These are phyloP conservation scores for Leptographium procerum DNA, from an alignment of 2,329 filamentous ascomycete species.

Conservation along the genomic window DNA sequence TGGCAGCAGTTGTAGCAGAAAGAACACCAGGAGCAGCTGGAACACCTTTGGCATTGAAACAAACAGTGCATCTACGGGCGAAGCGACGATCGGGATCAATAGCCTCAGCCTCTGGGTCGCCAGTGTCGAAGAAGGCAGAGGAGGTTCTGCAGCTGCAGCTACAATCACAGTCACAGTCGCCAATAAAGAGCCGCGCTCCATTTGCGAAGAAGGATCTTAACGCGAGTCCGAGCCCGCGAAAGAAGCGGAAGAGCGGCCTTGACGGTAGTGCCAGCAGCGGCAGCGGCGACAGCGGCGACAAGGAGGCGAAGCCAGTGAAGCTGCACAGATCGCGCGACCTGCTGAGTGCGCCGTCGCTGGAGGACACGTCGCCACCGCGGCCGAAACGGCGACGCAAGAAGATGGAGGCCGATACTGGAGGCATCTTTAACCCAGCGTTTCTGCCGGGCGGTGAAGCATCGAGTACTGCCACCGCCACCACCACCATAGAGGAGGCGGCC, in stretches of 20 bases:
- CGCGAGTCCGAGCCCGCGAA: conserved; percentile 24
- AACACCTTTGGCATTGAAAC: too few relatives aligned
- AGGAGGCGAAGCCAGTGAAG: conserved; percentile 7
- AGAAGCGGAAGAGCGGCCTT: conserved; percentile 23
- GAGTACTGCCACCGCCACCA: not conserved
- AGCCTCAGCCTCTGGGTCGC: conserved; percentile 17
- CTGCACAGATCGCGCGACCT: conserved; percentile 3
- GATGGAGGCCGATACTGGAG: conserved; percentile 16
- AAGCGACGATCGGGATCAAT: conserved; percentile 18
- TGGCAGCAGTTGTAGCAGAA: not conserved
- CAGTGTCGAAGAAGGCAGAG: conserved; percentile 13
- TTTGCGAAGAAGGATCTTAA: conserved; percentile 24
- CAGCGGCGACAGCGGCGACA: conserved; percentile 12
- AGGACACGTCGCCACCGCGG: conserved; percentile 16
- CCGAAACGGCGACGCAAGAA: conserved; percentile 20
- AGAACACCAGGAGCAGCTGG: not conserved
- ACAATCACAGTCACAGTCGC: not conserved
- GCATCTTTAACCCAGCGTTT: conserved; percentile 17
- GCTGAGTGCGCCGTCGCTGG: conserved; percentile 16
- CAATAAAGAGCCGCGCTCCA: conserved; percentile 15
- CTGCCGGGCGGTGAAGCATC: not conserved
- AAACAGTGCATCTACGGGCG: too few relatives aligned
- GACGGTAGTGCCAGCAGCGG: not conserved
- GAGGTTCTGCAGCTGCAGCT: not conserved
- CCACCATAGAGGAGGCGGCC: not conserved